Base-by-base conservation (phyloP, 331 rosid genomes). In the Dryas integrifolia region DNA sequence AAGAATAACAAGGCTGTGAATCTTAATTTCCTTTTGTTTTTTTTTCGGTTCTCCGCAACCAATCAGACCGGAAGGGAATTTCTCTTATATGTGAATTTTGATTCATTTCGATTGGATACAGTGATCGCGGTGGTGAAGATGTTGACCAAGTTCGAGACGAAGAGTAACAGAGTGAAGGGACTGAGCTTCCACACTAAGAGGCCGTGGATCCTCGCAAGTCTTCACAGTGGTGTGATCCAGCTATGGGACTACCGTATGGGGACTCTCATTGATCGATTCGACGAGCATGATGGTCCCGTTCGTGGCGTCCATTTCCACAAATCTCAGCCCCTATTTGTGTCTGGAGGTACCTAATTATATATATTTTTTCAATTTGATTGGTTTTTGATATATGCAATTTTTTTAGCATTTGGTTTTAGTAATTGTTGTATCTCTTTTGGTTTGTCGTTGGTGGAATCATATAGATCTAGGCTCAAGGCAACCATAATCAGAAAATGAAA, bases 181-280 rank as follows among this genome's bases (percentile, higher is more conserved):
- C 82, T 92, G 69, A 90, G 98, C 76, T 92, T 92, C 86, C 98
- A 92, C 72, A 83, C 79, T 2, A 92, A 90, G 86, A 75, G 98
- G 51, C 98, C 98, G 4, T 92, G 98, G 98, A 87, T 92, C 90
- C 87, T 92, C 4, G 96, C 98, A 16, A 92, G 98, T 78, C 98
- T 92, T 69, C 98, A 92, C 86, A 92, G 98, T 51, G 98, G 98
- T 49, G 98, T 92, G 73, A 84, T 92, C 81, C 98, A 92, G 91
- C 83, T 92, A 40, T 92, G 98, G 98, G 98, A 92, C 73, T 92
- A 92, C 63, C 94, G 98, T 48, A 92, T 92, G 98, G 98, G 98
- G 15, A 90, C 98, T 45, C 90, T 92, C 63, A 90, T 92, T 74
- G 98, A 92, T 81, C 86, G 88, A 58, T 92, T 92, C 75, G 98